These are phyloP conservation scores for Ensete ventricosum DNA, from an alignment of 176 grass and related monocot genomes.

Conservation along the genomic window DNA sequence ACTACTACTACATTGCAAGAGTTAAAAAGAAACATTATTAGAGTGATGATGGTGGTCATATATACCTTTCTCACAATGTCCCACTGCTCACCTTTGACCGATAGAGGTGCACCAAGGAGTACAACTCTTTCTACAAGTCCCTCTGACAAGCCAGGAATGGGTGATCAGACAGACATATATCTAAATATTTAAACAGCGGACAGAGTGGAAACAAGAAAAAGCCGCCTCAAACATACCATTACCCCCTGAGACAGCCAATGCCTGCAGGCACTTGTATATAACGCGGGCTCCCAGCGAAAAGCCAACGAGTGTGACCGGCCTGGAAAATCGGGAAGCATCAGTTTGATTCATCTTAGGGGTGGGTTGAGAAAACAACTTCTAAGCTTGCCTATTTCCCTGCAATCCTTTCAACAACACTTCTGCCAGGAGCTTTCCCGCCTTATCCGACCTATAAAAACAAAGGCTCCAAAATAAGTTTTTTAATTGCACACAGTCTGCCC, in stretches of 20 bases:
- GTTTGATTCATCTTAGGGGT: constrained; percentile 11
- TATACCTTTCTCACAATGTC: constrained; percentile 75
- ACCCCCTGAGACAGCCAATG: constrained; percentile 56
- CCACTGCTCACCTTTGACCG: constrained; percentile 63
- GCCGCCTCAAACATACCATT: constrained; percentile 42
- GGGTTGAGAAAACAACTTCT: not conserved
- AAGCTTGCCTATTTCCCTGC: constrained; percentile 77
- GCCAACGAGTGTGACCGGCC: constrained; percentile 80
- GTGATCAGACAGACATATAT: not conserved
- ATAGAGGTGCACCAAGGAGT: constrained; percentile 75
- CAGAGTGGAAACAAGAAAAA: not conserved
- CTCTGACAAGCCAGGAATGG: constrained; percentile 36
- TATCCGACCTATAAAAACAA: constrained; percentile 66
- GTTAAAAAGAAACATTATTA: too few species aligned
- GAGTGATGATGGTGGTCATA: not conserved
- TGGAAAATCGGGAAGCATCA: constrained; percentile 22
- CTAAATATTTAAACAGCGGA: constrained; percentile 11
- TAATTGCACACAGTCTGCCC: not conserved
- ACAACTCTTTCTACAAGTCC: constrained; percentile 81
- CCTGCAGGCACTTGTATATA: constrained; percentile 74
- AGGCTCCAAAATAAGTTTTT: not conserved
- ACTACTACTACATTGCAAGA: too few species aligned
- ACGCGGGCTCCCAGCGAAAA: constrained; percentile 88
- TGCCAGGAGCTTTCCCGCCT: constrained; percentile 88
- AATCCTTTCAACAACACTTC: constrained; percentile 75